Evolutionary conservation across 2,329 filamentous ascomycete genomes (phyloP), one percentile per base, ranked within the genome.

Genomic region (Penicillium sp.): DNA sequence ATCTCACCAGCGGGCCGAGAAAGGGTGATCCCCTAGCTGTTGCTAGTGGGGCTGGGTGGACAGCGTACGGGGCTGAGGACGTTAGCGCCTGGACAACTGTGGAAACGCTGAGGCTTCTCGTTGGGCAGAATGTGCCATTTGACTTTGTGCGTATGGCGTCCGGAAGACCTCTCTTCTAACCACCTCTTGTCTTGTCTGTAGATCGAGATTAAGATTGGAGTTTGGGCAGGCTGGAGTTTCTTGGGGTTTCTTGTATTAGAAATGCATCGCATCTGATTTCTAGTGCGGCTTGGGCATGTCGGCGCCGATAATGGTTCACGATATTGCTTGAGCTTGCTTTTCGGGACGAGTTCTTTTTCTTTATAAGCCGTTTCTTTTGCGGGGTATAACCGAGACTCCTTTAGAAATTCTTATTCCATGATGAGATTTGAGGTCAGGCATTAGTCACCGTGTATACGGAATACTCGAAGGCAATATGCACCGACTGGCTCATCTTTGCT

Each of bases 51-150:
- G 86, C 85, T 52, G 91, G 91, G 0, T 95, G 92, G 80, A 87
- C 86, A 22, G 86, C 89, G 6, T 94, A 93, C 68, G 89, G 88
- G 1, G 84, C 88, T 16, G 88, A 87, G 22, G 90, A 95, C 71
- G 88, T 92, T 31, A 88, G 87, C 53, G 90, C 90, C 0, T 94
- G 92, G 77, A 92, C 89, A 21, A 92, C 89, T 2, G 90, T 93
- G 5, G 89, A 94, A 75, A 93, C 87, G 46, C 75, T 94, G 52
- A 81, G 90, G 61, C 72, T 92, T 55, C 79, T 95, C 22, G 89
- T 93, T 10, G 91, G 91, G 9, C 90, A 94, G 75, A 94, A 94
- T 70, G 90, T 94, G 53, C 89, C 89, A 5, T 93, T 91, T 73
- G 92, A 90, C 74, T 95, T 95, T 77, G 91, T 94, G 40, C 81